Base-by-base conservation (phyloP, 2,329 filamentous ascomycete species). In the Coleophoma cylindrospora region DNA sequence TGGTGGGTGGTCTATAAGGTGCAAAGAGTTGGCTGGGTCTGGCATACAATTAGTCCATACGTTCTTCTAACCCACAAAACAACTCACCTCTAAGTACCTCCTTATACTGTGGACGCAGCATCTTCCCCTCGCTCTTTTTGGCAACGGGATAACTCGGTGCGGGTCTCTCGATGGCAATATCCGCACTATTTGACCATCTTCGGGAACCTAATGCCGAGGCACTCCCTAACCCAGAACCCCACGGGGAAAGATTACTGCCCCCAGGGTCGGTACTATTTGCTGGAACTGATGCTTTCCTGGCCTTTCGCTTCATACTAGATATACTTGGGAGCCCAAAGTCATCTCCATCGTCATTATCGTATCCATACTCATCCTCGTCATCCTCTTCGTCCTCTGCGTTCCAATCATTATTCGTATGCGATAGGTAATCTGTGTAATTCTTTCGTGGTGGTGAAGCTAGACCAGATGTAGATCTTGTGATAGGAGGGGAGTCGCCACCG, bases 291-390 rank as follows among this genome's bases (percentile, higher is more conserved):
- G 48, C 44, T 38, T 58, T 76, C 75, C 73, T 74, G 17, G 78
- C 74, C 65, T 89, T 88, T 58, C 89, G 81, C 61, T 91, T 87
- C 86, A 94, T 94, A 64, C 86, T 96, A 5, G 91, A 88, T 64
- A 97, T 81, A 65, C 91, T 96, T 2, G 92, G 92, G 22, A 97
- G 76, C 1, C 92, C 92, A 69, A 97, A 97, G 66, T 97, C 92
- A 68, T 97, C 92, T 54, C 95, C 91, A 59, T 91, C 88, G 59
- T 95, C 89, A 62, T 85, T 76, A 51, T 89, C 88, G 61, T 94
- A 89, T 11, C 82, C 83, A 65, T 89, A 81, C 60, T 90, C 84
- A 56, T 90, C 88, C 50, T 78, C 76, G n/a, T 78, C 74, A 12
- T 79, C 79, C 4, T 87, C 87, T 13, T 79, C 77, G 49, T 88